phyloP scores from a whole-genome alignment of 164 flowering plant genomes.

The Macadamia tetraphylla region DNA sequence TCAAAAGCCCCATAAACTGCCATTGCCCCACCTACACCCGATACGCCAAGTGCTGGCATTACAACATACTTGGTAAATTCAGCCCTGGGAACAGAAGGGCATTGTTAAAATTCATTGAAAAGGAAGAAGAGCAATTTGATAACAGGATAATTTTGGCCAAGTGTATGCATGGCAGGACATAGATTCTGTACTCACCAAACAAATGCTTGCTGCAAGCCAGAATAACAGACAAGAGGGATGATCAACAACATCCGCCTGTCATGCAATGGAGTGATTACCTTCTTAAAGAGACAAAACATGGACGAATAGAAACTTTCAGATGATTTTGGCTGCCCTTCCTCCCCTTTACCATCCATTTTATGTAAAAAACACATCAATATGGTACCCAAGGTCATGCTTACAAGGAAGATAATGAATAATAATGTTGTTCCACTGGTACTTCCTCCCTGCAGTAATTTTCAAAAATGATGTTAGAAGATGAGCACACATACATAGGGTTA shows the following conservation, averaged over 20 bases:
- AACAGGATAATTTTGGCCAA: neutral
- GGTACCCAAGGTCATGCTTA: conserved; percentile 72
- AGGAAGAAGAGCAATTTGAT: neutral
- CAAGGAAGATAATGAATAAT: conserved; percentile 70
- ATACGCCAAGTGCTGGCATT: conserved; percentile 69
- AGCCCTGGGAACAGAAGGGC: conserved; percentile 47
- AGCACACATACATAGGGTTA: no score
- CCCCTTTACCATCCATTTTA: conserved; percentile 40
- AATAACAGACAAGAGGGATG: conserved; percentile 83
- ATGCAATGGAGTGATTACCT: conserved; percentile 46
- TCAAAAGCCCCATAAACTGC: conserved; percentile 88
- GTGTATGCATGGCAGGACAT: neutral
- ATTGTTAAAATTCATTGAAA: neutral
- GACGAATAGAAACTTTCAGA: conserved; percentile 34
- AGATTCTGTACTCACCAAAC: conserved; percentile 53
- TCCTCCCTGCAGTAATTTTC: conserved; percentile 52
- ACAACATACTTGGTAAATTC: conserved; percentile 76
- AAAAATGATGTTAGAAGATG: no score
- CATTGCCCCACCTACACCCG: conserved; percentile 95
- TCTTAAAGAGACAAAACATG: conserved; percentile 35
- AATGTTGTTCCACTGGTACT: conserved; percentile 61
- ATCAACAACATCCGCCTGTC: conserved; percentile 65
- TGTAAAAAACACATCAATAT: conserved; percentile 73
- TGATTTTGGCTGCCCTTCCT: conserved; percentile 30
- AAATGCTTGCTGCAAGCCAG: conserved; percentile 97